Percentiles rank a stretch among this genome's conserved stretches.
phyloP scores from a whole-genome alignment of 345 rosid genomes.

The Eucalyptus virginea region DNA sequence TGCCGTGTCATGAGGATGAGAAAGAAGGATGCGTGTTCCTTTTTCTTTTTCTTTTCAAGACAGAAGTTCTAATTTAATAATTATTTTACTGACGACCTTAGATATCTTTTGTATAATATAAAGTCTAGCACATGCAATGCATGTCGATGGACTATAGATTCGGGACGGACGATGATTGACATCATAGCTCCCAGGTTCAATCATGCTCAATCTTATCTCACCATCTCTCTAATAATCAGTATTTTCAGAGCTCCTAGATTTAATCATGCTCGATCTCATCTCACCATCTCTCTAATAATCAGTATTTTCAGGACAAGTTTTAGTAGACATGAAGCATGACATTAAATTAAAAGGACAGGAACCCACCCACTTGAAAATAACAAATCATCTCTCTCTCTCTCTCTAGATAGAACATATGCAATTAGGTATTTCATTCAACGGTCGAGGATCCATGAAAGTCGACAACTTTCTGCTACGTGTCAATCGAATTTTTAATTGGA shows the following conservation, averaged over 20 bases:
- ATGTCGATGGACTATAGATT: not conserved
- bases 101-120: not conserved
- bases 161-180: not conserved
- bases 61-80: not conserved
- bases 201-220: not conserved
- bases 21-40: not conserved
- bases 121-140: not conserved
- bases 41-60: not conserved
- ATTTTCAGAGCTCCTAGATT: not conserved
- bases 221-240: not conserved
- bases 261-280: not conserved
- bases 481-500: not conserved
- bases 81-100: not conserved
- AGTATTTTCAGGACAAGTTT: not conserved
- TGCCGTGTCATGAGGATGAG: not conserved
- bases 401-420: not conserved
- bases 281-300: not conserved
- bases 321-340: not conserved
- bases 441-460: not conserved
- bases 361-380: not conserved
- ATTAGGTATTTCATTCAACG: fast-evolving
- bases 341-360: not conserved
- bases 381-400: not conserved
- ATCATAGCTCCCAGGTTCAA: not conserved
- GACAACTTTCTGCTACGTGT: fast-evolving